Conservation (phyloP, 2,329 filamentous ascomycete genomes). For the Colletotrichum viniferum region DNA sequence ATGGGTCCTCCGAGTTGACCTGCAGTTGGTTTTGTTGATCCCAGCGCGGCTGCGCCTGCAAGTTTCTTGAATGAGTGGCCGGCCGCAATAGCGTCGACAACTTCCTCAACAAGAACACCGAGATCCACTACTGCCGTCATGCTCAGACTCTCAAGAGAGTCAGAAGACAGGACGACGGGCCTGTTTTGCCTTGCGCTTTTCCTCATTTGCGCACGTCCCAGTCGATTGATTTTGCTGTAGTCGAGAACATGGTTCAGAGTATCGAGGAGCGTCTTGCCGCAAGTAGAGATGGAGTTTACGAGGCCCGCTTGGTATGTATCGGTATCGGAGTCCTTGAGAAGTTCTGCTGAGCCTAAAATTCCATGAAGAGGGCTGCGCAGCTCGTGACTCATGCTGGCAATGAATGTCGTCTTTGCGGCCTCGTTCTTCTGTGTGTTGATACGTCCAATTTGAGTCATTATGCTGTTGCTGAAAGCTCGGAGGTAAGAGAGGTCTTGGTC, state of each 20-base stretch:
- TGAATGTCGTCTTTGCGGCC: slow-evolving; percentile 61
- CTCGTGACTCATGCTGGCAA: slow-evolving; percentile 64
- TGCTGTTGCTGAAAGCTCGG: slow-evolving; percentile 43
- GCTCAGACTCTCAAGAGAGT: slow-evolving; percentile 34
- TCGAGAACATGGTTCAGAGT: slow-evolving; percentile 55
- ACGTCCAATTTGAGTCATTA: slow-evolving; percentile 60
- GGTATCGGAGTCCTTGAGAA: slow-evolving; percentile 47
- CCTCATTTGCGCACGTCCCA: slow-evolving; percentile 31
- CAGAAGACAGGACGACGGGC: slow-evolving; percentile 25
- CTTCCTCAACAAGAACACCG: slow-evolving; percentile 38
- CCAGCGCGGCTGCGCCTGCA: background rate
- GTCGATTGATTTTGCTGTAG: slow-evolving; percentile 43
- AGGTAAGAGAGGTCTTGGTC: slow-evolving; percentile 37
- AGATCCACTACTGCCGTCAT: slow-evolving; percentile 36
- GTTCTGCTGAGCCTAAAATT: slow-evolving; percentile 56
- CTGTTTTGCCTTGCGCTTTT: slow-evolving; percentile 21
- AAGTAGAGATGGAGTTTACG: slow-evolving; percentile 48
- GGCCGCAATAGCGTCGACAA: slow-evolving; percentile 39
- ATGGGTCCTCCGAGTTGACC: background rate
- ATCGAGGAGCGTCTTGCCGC: slow-evolving; percentile 52
- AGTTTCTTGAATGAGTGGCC: slow-evolving; percentile 37
- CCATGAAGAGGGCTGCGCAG: slow-evolving; percentile 61
- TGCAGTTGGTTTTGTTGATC: background rate
- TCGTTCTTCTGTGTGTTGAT: slow-evolving; percentile 56
- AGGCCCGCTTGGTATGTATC: slow-evolving; percentile 45